Percentiles rank a stretch among this genome's conserved stretches.
These are phyloP conservation scores for Aspergillus ochraceoroseus DNA, from an alignment of 2,329 filamentous ascomycete genomes.

Conservation along the genomic window DNA sequence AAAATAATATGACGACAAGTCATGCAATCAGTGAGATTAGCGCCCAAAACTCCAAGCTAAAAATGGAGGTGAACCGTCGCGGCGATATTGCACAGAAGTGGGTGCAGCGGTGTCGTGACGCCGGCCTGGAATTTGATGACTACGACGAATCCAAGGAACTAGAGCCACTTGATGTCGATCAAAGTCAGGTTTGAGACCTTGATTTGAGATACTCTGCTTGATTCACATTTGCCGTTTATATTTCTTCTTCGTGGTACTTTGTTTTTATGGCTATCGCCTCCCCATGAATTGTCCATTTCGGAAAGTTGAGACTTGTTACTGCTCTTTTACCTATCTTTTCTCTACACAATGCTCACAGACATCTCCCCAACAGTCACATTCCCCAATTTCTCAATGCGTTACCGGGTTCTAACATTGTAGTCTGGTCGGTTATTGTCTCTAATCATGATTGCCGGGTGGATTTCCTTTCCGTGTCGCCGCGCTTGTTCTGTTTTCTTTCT, in stretches of 20 bases:
- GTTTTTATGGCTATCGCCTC: constrained; percentile 4
- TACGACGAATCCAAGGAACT: constrained; percentile 44
- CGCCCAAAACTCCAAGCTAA: constrained; percentile 89
- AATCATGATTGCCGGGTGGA: no score
- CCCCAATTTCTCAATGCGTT: no score
- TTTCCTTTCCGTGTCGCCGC: constrained; percentile 15
- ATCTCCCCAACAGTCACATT: no score
- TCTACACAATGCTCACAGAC: no score
- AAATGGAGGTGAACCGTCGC: constrained; percentile 78
- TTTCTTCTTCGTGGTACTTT: constrained; percentile 8
- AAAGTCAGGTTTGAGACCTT: constrained; percentile 21
- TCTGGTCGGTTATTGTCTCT: no score
- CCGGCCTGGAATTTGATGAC: constrained; percentile 48
- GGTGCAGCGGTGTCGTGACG: constrained; percentile 46
- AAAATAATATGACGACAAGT: constrained; percentile 43
- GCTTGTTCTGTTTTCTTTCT: constrained; percentile 16
- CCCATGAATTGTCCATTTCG: no score
- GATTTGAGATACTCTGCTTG: not conserved
- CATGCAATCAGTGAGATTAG: constrained; percentile 73
- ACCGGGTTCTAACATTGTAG: no score
- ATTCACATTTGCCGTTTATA: constrained; percentile 4
- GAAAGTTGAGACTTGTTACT: no score
- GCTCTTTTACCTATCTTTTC: no score
- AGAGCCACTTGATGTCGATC: constrained; percentile 36
- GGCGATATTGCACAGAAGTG: constrained; percentile 62